Evolutionary conservation across 2,329 filamentous ascomycete species (phyloP), one percentile per base, ranked within the genome.

Genomic region (Xylariaceae sp.): DNA sequence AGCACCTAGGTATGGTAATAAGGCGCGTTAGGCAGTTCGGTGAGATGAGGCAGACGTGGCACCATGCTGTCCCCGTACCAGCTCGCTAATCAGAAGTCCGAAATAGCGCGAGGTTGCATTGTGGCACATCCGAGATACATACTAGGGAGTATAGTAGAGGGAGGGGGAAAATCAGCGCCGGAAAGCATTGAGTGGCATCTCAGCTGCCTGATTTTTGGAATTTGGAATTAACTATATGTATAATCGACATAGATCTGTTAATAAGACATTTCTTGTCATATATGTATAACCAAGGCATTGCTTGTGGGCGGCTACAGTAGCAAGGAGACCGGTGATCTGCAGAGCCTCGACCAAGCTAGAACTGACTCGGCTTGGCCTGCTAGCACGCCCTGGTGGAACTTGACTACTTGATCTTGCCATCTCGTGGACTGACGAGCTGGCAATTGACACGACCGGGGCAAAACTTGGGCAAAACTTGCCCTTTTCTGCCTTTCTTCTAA

Each of bases 301-400:
- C 32, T 10, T 37, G 32, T 16, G 32, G 32, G 32, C 32, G 32
- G 5, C 32, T 37, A 37, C n/a, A n/a, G n/a, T n/a, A n/a, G n/a
- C n/a, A n/a, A n/a, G 9, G 32, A 37, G 32, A 10, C 6, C 32
- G 14, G 61, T 51, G 63, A 65, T 62, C 60, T 44, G 50, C 61
- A 50, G 54, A 62, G 62, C 56, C 62, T 62, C 58, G 60, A 66
- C 50, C 54, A 47, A 62, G 45, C 60, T 55, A 58, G 63, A 59
- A 55, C 54, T 51, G 56, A 58, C 56, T 48, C 48, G 62, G 53
- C 56, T 48, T 45, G 62, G 53, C 57, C 45, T 37, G 14, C 14
- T 16, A 20, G 20, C 9, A 16, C 23, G n/a, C 16, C 40, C 21
- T 20, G 32, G 50, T 45, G 37, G 50, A 52, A 41, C 32, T n/a